phyloP scores from a whole-genome alignment of 345 rosid species.

The Citrus trifoliata region DNA sequence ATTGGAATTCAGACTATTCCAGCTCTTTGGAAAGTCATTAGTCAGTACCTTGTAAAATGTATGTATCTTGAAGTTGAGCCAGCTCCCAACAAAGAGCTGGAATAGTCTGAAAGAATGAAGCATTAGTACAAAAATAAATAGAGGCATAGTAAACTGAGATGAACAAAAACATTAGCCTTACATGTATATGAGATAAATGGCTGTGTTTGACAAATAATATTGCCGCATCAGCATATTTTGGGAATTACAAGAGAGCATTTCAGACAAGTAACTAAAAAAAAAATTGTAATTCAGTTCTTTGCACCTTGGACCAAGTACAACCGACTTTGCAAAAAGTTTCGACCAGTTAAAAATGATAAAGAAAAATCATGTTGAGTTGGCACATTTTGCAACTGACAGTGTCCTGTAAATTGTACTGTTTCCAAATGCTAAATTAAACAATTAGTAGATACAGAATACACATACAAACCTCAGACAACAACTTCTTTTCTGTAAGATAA shows the following conservation, averaged over 20 bases:
- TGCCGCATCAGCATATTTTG: neutral
- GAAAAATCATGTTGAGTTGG: neutral
- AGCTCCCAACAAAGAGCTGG: slow-evolving; percentile 97
- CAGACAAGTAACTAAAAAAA: neutral
- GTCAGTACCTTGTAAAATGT: slow-evolving; percentile 78
- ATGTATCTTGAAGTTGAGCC: slow-evolving; percentile 93
- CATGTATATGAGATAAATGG: neutral
- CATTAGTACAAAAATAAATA: slow-evolving; percentile 8
- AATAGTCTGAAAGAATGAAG: slow-evolving; percentile 52
- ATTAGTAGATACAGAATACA: neutral
- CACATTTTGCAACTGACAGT: neutral
- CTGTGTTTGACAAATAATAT: neutral
- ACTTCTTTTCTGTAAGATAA: slow-evolving; percentile 78
- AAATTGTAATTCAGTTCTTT: neutral
- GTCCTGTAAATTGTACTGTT: neutral
- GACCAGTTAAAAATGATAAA: neutral
- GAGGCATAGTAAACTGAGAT: neutral
- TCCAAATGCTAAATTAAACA: no score
- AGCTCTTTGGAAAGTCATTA: slow-evolving; percentile 9
- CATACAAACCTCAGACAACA: slow-evolving; percentile 74
- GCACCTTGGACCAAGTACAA: neutral
- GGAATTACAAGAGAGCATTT: neutral
- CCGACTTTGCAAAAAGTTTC: neutral
- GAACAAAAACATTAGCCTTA: slow-evolving; percentile 3
- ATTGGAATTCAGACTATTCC: neutral